phyloP scores from a whole-genome alignment of 345 rosid species.

The Dipteronia sinensis region DNA sequence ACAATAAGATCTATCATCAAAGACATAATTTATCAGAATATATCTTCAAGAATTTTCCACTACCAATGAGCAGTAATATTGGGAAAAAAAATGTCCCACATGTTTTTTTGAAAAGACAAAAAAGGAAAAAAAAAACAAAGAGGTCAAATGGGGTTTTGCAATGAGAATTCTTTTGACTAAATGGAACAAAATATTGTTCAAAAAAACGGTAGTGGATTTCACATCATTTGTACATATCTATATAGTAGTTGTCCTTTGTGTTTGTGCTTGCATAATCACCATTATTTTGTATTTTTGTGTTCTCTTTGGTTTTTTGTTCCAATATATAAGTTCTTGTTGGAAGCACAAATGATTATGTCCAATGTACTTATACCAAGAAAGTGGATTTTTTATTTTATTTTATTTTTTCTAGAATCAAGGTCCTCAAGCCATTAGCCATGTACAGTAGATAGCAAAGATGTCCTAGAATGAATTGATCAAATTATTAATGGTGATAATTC shows the following conservation, averaged over 20 bases:
- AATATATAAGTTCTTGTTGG: background rate
- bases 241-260: background rate
- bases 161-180: background rate
- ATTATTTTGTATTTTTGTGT: background rate
- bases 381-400: background rate
- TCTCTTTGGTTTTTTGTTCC: background rate
- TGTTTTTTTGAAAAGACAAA: background rate
- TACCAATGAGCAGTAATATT: background rate
- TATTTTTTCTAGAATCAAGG: background rate
- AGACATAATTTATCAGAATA: background rate
- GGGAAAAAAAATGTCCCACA: background rate
- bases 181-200: background rate
- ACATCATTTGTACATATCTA: slow-evolving; percentile 11
- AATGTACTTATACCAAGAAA: background rate
- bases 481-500: background rate
- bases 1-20: background rate
- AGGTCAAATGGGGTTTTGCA: background rate
- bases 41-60: background rate
- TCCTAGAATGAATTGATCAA: background rate
- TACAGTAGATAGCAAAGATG: background rate
- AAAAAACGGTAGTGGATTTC: slow-evolving; percentile 11
- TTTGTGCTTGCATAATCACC: background rate
- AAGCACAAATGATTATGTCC: slow-evolving; percentile 14
- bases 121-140: background rate
- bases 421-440: too few species aligned